Base-by-base conservation (phyloP, 768 basidiomycete genomes). In the Leccinum obscurum region DNA sequence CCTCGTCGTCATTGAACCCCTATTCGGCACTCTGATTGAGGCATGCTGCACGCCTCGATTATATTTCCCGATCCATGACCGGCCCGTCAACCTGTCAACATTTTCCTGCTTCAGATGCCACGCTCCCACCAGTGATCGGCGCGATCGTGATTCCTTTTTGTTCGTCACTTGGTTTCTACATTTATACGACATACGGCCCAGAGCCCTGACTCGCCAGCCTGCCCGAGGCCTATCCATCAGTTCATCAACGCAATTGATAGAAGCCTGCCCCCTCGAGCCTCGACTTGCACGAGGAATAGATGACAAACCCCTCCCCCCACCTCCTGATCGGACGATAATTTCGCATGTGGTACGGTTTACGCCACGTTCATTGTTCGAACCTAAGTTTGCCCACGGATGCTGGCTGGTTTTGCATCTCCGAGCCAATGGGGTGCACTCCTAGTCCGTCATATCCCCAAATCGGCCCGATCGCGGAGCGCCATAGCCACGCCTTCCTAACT, bases 221-320 rank as follows among this genome's bases (percentile, higher is more conserved):
- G n/a, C 41, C 39, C n/a, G 41, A 44, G 41, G 41, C n/a, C 41
- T 4, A 44, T 44, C n/a, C 52, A 63, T 49, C 44, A 32, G 48
- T 49, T 24, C 61, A 60, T 63, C 60, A 53, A 53, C 35, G 22
- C 55, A 57, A 61, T 44, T 56, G 55, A 57, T 51, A 56, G 54
- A 55, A 20, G 44, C 54, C 35, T 32, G 55, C 37, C 44, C 54
- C 30, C 39, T 54, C 49, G 46, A 41, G 37, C 39, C 56, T 58
- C 44, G 41, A 52, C 13, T 52, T 24, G 32, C 39, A 41, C 15
- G 28, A 53, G 39, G 56, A 50, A 26, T 46, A 54, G 10, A 41
- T 60, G 46, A 41, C 50, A 50, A 48, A 52, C 41, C n/a, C 41
- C n/a, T 44, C n/a, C n/a, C 41, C 41, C 41, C 41, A 44, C 41